phyloP scores from a whole-genome alignment of 768 basidiomycete genomes.

The Sistotremastrum suecicum region DNA sequence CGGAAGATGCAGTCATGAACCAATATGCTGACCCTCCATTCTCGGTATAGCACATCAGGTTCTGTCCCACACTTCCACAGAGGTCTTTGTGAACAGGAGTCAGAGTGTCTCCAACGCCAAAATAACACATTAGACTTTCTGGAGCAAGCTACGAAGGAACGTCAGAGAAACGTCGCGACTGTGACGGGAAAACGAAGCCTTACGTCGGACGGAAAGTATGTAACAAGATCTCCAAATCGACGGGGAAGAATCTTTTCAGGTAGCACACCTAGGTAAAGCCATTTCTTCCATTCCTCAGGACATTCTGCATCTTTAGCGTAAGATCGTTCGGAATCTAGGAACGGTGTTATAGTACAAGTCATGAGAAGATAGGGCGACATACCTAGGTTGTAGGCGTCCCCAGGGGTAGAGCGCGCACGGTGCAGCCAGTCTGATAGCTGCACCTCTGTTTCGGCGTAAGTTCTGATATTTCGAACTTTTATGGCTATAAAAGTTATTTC shows the following conservation, averaged over 20 bases:
- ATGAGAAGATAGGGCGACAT: neutral
- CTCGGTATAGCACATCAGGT: conserved; percentile 76
- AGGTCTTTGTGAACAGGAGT: conserved; percentile 79
- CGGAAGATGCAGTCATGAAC: conserved; percentile 68
- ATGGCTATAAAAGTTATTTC: conserved; percentile 29
- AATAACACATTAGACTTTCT: conserved; percentile 81
- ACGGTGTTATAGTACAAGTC: neutral
- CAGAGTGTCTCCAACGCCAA: conserved; percentile 71
- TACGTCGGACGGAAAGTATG: conserved; percentile 39
- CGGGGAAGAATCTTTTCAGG: conserved; percentile 41
- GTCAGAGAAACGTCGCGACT: conserved; percentile 1
- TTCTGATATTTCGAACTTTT: conserved; percentile 47
- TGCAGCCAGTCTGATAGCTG: conserved; percentile 38
- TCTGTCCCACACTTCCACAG: conserved; percentile 75
- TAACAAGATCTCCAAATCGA: conserved; percentile 41
- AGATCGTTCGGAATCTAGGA: conserved; percentile 39
- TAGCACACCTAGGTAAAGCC: conserved; percentile 38
- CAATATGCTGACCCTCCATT: conserved; percentile 61
- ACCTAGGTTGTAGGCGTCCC: neutral
- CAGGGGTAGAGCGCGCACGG: conserved; percentile 21
- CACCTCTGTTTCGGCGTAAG: conserved; percentile 38
- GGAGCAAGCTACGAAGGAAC: neutral
- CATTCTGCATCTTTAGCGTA: conserved; percentile 74
- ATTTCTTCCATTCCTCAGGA: conserved; percentile 48
- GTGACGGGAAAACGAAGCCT: conserved; percentile 9